Conservation (phyloP, 2,329 filamentous ascomycete genomes). For the Chaetomiaceae sp. region DNA sequence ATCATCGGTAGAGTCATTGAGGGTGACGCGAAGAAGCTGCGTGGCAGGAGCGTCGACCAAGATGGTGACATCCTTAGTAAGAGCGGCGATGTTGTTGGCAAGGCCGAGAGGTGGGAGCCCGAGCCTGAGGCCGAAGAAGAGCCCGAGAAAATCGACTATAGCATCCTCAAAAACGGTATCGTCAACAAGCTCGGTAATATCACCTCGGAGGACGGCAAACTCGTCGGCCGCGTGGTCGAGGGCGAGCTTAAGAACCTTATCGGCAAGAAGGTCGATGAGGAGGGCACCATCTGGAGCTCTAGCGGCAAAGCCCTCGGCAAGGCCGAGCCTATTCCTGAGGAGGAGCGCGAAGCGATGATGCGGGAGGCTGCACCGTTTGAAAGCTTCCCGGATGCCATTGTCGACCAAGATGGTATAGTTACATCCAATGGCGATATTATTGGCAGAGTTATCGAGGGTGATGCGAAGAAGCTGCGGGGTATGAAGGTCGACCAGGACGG, state of each 20-base stretch:
- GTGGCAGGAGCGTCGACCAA: conserved; percentile 61
- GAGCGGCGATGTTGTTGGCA: conserved; percentile 61
- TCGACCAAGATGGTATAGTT: conserved; percentile 48
- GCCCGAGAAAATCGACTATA: conserved; percentile 35
- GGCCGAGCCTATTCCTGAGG: conserved; percentile 57
- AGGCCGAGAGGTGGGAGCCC: conserved; percentile 32
- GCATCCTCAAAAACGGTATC: conserved; percentile 32
- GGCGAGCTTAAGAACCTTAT: conserved; percentile 61
- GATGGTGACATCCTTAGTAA: conserved; percentile 66
- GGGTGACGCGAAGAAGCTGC: conserved; percentile 59
- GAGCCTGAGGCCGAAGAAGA: conserved; percentile 23
- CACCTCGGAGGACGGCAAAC: conserved; percentile 44
- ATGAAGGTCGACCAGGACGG: conserved; percentile 64
- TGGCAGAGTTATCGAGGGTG: conserved; percentile 60
- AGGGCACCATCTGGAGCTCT: conserved; percentile 68
- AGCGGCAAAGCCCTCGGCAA: conserved; percentile 62
- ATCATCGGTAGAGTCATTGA: conserved; percentile 58
- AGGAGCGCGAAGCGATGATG: conserved; percentile 43
- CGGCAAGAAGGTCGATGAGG: conserved; percentile 58
- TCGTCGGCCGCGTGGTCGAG: conserved; percentile 59
- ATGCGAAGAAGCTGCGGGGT: conserved; percentile 58
- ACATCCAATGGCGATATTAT: conserved; percentile 47
- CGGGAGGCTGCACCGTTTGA: conserved; percentile 50
- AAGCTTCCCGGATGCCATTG: conserved; percentile 49
- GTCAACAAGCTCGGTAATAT: conserved; percentile 58